These are phyloP conservation scores for Gonium pectorale DNA, from an alignment of 139 green algal genomes.

Conservation along the genomic window DNA sequence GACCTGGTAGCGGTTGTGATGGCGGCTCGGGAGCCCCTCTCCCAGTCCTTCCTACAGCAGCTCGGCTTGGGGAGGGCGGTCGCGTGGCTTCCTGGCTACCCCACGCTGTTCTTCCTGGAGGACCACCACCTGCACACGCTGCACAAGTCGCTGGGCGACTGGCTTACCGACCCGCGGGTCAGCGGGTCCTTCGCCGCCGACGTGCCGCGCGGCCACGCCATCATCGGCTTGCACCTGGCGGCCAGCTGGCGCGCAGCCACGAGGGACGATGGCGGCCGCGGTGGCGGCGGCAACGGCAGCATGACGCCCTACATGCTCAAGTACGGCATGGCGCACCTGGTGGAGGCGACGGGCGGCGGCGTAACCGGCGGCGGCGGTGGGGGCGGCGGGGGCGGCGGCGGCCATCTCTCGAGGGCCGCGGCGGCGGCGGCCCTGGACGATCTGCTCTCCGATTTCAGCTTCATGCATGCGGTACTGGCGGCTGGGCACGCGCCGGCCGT, in stretches of 20 bases:
- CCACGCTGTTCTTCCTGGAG: slow-evolving; percentile 23
- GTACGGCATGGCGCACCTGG: slow-evolving; percentile 44
- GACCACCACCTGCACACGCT: slow-evolving; percentile 34
- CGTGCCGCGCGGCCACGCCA: not conserved
- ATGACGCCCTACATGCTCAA: slow-evolving; percentile 13
- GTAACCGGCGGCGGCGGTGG: too few species aligned
- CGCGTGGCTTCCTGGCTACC: slow-evolving; percentile 22
- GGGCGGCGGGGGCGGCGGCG: too few species aligned
- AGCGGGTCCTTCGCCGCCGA: not conserved
- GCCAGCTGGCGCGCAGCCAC: too few species aligned
- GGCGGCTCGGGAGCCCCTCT: slow-evolving; percentile 46
- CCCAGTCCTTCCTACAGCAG: slow-evolving; percentile 17
- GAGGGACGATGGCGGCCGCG: too few species aligned
- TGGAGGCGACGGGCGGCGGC: too few species aligned
- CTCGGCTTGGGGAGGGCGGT: slow-evolving; percentile 28
- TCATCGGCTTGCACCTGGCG: not conserved
- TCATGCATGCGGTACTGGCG: not conserved
- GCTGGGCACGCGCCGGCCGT: not conserved
- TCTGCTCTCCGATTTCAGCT: not conserved
- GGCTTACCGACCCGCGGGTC: slow-evolving; percentile 24
- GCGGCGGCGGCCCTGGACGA: not conserved
- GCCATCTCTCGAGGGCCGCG: too few species aligned
- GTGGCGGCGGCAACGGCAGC: not conserved
- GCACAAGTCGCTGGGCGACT: slow-evolving; percentile 48
- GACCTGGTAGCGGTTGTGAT: slow-evolving; percentile 45